Base-by-base conservation (phyloP, 2,329 filamentous ascomycete genomes). In the Talaromyces verruculosus region DNA sequence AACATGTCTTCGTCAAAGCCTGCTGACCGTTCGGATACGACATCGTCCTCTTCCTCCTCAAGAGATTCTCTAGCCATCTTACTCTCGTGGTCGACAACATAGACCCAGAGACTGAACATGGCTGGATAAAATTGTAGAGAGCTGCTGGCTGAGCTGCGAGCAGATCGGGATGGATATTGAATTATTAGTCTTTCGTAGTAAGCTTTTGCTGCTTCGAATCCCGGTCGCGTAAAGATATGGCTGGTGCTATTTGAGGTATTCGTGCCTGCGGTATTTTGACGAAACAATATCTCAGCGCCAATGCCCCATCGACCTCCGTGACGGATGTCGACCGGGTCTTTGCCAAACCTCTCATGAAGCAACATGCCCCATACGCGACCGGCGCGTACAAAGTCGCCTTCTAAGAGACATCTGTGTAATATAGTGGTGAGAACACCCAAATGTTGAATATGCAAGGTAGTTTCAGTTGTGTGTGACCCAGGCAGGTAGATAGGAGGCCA, bases 111-210 rank as follows among this genome's bases (percentile, higher is more conserved):
- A 59, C 88, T 88, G 71, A 94, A 89, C 80, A 96, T 85, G 15
- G 90, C 90, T 15, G 91, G 88, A 79, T 92, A 93, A 75, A 97
- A 96, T 67, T 92, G 88, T 43, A 91, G 74, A 11, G 91, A 88
- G 69, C 87, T 90, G 49, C 89, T 79, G 2, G 83, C 79, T 61
- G 86, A 79, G 0, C 88, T 87, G 5, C 84, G 82, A 67, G 82
- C 82, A 71, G 86, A 83, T 71, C 88, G 86, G 81, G 90, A 89
- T 6, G 92, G 89, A 76, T 93, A 85, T 73, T 92, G 89, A 70
- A 92, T 83, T 61, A 94, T 90, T 67, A 97, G 82, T 33, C 85
- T 85, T 69, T 94, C 89, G 73, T 95, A 93, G 77, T 94, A 97
- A 3, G 85, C 80, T 67, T 84, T 85, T 11, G 86, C 88, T 58